Evolutionary conservation across 2,329 filamentous ascomycete genomes (phyloP).

Genomic region (Botryotinia narcissicola): DNA sequence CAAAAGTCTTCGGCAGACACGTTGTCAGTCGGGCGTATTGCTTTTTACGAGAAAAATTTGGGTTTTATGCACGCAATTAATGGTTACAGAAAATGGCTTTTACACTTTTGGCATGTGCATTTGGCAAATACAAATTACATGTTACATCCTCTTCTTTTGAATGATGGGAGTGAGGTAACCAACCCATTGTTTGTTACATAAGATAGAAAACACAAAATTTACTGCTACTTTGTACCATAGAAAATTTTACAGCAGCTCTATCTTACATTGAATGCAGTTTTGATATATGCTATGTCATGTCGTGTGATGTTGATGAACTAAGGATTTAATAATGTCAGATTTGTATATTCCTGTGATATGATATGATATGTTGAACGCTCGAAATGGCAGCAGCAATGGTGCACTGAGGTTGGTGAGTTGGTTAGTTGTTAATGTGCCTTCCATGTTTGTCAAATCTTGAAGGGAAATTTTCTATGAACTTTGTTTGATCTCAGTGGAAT

Average conservation of each 20-base stretch:
- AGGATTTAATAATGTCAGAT: neutral
- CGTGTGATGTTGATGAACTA: neutral
- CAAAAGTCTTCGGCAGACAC: conserved; percentile 28
- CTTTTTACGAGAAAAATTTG: conserved; percentile 23
- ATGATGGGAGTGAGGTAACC: conserved; percentile 8
- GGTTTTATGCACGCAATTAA: conserved; percentile 28
- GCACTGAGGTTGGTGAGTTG: neutral
- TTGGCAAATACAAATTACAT: neutral
- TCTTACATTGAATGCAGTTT: neutral
- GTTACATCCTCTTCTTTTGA: conserved; percentile 1
- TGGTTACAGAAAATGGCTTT: conserved; percentile 29
- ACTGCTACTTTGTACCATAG: conserved; percentile 19
- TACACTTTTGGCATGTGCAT: conserved; percentile 5
- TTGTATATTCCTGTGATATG: neutral
- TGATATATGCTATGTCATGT: neutral
- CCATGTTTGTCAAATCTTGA: neutral
- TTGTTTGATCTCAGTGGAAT: neutral
- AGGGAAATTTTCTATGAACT: neutral
- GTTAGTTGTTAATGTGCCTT: neutral
- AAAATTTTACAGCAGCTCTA: conserved; percentile 19
- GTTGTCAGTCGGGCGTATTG: conserved; percentile 27
- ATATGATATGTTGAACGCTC: neutral
- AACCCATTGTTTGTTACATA: neutral
- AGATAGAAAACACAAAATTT: conserved; percentile 16
- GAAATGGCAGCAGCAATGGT: neutral